Base-by-base conservation (phyloP, 805 yeast species). In the Komagataella pseudopastoris region DNA sequence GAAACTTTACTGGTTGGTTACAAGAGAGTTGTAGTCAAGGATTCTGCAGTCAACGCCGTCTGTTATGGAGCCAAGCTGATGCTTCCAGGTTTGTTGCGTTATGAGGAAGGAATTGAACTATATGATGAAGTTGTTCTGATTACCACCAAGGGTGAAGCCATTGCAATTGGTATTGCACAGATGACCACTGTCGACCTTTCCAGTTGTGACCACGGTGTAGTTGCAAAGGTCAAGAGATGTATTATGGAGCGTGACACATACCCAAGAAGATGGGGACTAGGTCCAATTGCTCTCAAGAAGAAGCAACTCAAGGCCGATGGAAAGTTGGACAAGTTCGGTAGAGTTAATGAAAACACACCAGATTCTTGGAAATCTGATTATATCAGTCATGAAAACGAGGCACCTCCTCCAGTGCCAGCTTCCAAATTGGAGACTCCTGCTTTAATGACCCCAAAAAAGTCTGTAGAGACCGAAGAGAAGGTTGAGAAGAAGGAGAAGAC, bases 241-340 rank as follows among this genome's bases (percentile, higher is more conserved):
- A 93, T 93, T 63, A 93, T 93, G 99, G 99, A 93, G 76, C 85
- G 99, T 76, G 99, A 93, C 70, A 81, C 96, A 50, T 93, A 93
- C 71, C 99, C 99, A 72, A 86, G 99, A 79, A 85, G 97, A 79
- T 93, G 99, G 99, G 99, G 99, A 56, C 75, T 93, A 61, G 99
- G 99, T 62, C 99, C 99, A 62, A 88, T 90, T 67, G 98, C 99
- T 55, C 88, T 87, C 71, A 89, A 89, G 84, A 93, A 93, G 86
- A 93, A 93, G 79, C 96, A 91, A 76, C 75, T 93, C 78, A 91
- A 90, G 79, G 85, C 95, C 51, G 96, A 86, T 58, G 99, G 98
- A 64, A 91, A 93, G 73, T 81, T 93, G 65, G 99, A 93, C 76
- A 88, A 91, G 72, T 93, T 72, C 64, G 99, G 99, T 57, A 84